These are phyloP conservation scores for Platanthera guangdongensis DNA, from an alignment of 106 monocot genomes.

Conservation along the genomic window DNA sequence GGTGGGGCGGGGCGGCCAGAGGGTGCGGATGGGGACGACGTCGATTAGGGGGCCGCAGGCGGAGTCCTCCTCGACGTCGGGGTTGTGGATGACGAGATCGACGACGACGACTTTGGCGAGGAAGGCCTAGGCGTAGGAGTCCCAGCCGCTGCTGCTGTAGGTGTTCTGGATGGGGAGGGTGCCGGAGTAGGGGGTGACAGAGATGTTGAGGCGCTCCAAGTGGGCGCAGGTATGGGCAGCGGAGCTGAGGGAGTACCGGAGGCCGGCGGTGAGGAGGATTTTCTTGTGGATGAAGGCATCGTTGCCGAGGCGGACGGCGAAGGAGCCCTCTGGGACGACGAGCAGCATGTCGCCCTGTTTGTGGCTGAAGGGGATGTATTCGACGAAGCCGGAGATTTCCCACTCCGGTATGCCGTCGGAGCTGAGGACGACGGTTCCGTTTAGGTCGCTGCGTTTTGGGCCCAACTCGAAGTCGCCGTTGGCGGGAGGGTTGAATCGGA, in stretches of 20 bases:
- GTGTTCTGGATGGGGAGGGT: conserved; percentile 53
- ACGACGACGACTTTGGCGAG: conserved; percentile 16
- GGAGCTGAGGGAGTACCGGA: conserved; percentile 22
- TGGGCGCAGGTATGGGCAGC: conserved; percentile 66
- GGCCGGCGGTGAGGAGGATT: conserved; percentile 7
- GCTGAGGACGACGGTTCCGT: too few relatives aligned
- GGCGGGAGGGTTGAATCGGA: too few relatives aligned
- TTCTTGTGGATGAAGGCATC: conserved; percentile 39
- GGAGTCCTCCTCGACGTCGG: conserved; percentile 37
- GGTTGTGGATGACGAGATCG: conserved; percentile 45
- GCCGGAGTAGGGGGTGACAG: too few relatives aligned
- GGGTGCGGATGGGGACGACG: conserved; percentile 38
- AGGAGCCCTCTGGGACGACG: too few relatives aligned
- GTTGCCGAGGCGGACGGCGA: conserved; percentile 50
- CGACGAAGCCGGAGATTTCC: too few relatives aligned
- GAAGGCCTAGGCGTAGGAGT: conserved; percentile 60
- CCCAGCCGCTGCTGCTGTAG: conserved; percentile 63
- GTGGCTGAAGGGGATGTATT: too few relatives aligned
- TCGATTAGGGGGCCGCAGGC: conserved; percentile 64
- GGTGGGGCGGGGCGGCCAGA: too few relatives aligned
- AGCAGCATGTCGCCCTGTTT: too few relatives aligned
- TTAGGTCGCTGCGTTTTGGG: too few relatives aligned
- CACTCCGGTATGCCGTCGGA: too few relatives aligned
- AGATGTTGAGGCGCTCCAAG: conserved; percentile 41
- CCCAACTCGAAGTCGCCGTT: too few relatives aligned